Conservation (phyloP, 495 filamentous ascomycete species). For the Talaromyces liani region DNA sequence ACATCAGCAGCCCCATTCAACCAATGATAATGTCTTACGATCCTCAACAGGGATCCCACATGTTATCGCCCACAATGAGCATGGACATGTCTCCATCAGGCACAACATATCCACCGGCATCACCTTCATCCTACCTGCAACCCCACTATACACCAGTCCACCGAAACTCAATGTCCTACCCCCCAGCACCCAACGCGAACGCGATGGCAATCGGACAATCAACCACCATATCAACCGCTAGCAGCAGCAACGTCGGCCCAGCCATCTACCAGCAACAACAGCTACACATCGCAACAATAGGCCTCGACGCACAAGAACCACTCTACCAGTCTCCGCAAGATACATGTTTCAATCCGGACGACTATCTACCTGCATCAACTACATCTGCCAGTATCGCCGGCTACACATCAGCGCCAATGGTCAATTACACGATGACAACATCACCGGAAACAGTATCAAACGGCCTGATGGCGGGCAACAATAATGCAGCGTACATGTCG, state of each 20-base stretch:
- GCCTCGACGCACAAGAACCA: not conserved
- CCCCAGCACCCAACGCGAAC: slow-evolving; percentile 6
- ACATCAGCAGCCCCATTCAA: not conserved
- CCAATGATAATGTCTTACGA: not conserved
- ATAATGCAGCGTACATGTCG: not conserved
- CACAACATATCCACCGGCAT: slow-evolving; percentile 6
- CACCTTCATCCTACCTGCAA: slow-evolving; percentile 1
- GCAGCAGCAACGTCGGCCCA: not conserved
- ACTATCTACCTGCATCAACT: not conserved
- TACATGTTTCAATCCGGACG: not conserved
- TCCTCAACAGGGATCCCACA: not conserved
- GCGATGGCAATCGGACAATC: not conserved
- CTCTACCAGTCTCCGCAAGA: slow-evolving; percentile 2
- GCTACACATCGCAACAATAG: not conserved
- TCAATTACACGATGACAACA: not conserved
- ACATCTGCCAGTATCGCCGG: not conserved
- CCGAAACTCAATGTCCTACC: slow-evolving; percentile 12
- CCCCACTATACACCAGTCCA: slow-evolving; percentile 9
- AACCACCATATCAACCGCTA: not conserved
- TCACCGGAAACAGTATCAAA: not conserved
- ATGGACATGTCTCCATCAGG: not conserved
- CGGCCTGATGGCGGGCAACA: not conserved
- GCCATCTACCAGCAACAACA: not conserved
- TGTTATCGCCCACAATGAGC: not conserved
- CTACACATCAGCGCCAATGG: not conserved